Evolutionary conservation across 345 rosid genomes (phyloP), one percentile per base, ranked within the genome.

Genomic region (Punica granatum): DNA sequence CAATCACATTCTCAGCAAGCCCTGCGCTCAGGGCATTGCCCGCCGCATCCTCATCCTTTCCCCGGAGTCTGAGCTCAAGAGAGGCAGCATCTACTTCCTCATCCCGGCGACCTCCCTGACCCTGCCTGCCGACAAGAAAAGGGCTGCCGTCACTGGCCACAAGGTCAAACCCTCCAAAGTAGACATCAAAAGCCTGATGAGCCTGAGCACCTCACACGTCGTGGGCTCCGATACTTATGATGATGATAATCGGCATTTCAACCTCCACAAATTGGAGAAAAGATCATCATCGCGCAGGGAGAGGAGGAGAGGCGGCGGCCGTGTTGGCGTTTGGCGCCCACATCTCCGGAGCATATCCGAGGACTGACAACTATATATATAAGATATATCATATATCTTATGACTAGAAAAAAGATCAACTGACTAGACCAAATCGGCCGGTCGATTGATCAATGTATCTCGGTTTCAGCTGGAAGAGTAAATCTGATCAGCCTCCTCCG

Each of bases 51-150:
- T 90, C 71, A 86, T 90, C 77, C 79, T 93, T 61, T 90, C 95
- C 0, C 92, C 97, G 21, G 90, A 90, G 15, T 75, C 91, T 41
- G 96, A 90, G 80, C 98, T 93, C 78, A 89, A 87, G 59, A 77
- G 96, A 67, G 98, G 98, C 63, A 74, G 79, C 84, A 93, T 93
- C 37, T 93, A 90, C 81, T 93, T 93, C 81, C 77, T 93, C 72
- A 84, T 90, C 64, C 98, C 97, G 0, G 56, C 79, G 0, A 63
- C 90, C 58, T 85, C 97, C 2, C 65, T 82, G 34, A 86, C 87
- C 42, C 77, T 66, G 67, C 78, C 58, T 60, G 72, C 58, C 31
- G 69, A 61, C 30, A 41, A 39, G 39, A 19, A 28, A 61, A 72
- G 53, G 13, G 58, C 36, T 58, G 53, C 67, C 67, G 35, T n/a